These are phyloP conservation scores for Populus nigra DNA, from an alignment of 345 rosid genomes.

Conservation along the genomic window DNA sequence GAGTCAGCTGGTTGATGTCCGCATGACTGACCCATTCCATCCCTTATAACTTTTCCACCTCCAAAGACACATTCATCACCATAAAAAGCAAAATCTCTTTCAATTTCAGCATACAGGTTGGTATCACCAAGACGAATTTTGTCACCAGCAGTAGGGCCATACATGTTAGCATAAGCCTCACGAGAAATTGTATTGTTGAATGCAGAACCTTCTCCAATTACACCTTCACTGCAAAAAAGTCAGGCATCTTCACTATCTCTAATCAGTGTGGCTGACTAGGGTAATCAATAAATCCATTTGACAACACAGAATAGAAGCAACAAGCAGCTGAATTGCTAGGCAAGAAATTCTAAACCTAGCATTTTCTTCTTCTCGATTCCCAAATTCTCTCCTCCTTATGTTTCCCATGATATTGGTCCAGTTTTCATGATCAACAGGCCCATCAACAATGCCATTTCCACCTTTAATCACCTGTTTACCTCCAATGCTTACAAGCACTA, in stretches of 20 bases:
- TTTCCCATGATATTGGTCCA: slow-evolving; percentile 44
- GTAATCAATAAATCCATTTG: slow-evolving; percentile 9
- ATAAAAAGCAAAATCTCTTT: slow-evolving; percentile 66
- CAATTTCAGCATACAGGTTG: slow-evolving; percentile 80
- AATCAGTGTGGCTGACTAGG: not conserved
- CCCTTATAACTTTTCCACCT: slow-evolving; percentile 97
- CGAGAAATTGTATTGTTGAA: slow-evolving; percentile 49
- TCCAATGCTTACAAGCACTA: slow-evolving; percentile 77
- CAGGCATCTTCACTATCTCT: slow-evolving; percentile 1
- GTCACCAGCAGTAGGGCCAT: slow-evolving; percentile 96
- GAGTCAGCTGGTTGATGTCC: slow-evolving; percentile 45
- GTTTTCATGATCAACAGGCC: slow-evolving; percentile 45
- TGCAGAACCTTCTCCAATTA: slow-evolving; percentile 52
- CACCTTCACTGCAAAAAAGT: slow-evolving; percentile 63
- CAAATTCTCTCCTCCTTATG: slow-evolving; percentile 40
- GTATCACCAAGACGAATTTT: slow-evolving; percentile 85
- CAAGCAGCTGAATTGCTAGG: slow-evolving; percentile 18
- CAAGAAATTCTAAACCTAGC: slow-evolving; percentile 54
- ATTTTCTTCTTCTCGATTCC: slow-evolving; percentile 54
- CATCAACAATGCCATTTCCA: slow-evolving; percentile 75
- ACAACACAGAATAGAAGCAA: slow-evolving; percentile 12
- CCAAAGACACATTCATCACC: slow-evolving; percentile 99
- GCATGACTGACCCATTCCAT: slow-evolving; percentile 91
- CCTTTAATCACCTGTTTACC: slow-evolving; percentile 77
- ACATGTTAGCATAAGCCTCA: slow-evolving; percentile 82